phyloP scores from a whole-genome alignment of 495 filamentous ascomycete genomes.

The Talaromyces nanjingensis region DNA sequence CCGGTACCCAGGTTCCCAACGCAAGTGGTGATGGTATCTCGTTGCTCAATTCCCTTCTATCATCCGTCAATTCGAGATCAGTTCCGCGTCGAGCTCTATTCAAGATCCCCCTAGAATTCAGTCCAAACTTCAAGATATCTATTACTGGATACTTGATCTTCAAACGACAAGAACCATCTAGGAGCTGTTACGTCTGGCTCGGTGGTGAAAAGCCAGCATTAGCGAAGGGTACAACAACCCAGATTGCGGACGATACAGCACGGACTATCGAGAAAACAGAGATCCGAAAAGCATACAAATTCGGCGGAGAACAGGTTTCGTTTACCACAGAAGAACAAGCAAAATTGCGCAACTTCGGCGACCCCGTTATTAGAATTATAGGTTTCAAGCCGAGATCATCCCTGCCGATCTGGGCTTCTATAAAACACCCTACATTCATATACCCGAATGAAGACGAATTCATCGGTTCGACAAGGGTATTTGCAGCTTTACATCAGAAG shows the following conservation, averaged over 20 bases:
- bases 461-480: conserved; percentile 86
- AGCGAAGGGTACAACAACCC: conserved; percentile 61
- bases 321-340: conserved; percentile 81
- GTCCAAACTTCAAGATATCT: conserved; percentile 75
- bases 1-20: conserved; percentile 41
- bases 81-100: conserved; percentile 84
- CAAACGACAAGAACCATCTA: conserved; percentile 69
- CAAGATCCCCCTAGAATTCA: conserved; percentile 78
- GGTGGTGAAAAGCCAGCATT: conserved; percentile 78
- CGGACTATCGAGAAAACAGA: conserved; percentile 71
- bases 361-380: conserved; percentile 78
- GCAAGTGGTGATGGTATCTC: conserved; percentile 66
- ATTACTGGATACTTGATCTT: conserved; percentile 89
- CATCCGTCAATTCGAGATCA: conserved; percentile 85
- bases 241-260: conserved; percentile 67
- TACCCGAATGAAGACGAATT: conserved; percentile 90
- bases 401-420: conserved; percentile 78
- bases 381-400: conserved; percentile 81
- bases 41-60: conserved; percentile 73
- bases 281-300: conserved; percentile 90
- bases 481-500: conserved; percentile 84
- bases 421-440: conserved; percentile 81
- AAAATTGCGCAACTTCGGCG: conserved; percentile 67
- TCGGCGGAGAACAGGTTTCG: conserved; percentile 80
- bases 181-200: conserved; percentile 80